phyloP scores from a whole-genome alignment of 2,329 filamentous ascomycete species.

The Teratosphaeria zuluensis region DNA sequence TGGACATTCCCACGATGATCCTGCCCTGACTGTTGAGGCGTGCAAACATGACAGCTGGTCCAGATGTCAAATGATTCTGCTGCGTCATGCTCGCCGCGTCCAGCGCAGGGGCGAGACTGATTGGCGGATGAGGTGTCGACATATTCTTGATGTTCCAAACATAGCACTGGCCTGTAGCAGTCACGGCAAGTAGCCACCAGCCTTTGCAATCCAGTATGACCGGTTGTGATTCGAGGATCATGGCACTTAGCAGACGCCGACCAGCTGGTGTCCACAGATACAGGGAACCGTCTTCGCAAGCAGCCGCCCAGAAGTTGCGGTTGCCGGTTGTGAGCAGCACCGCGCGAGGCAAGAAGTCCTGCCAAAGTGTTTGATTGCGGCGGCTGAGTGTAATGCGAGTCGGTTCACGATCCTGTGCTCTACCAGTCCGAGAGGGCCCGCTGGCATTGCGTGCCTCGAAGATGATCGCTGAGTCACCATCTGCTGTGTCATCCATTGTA shows the following conservation, averaged over 20 bases:
- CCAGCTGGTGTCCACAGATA: slow-evolving; percentile 91
- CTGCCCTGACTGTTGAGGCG: slow-evolving; percentile 81
- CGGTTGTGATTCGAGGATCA: slow-evolving; percentile 83
- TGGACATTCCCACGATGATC: slow-evolving; percentile 81
- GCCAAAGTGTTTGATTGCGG: slow-evolving; percentile 74
- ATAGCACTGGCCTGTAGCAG: slow-evolving; percentile 77
- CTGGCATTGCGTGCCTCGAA: slow-evolving; percentile 79
- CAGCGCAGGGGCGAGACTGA: slow-evolving; percentile 79
- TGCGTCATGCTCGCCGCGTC: slow-evolving; percentile 76
- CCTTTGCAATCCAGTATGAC: slow-evolving; percentile 87
- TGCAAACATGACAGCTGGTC: slow-evolving; percentile 79
- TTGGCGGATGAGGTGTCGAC: slow-evolving; percentile 68
- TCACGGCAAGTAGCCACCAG: slow-evolving; percentile 83
- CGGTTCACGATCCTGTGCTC: slow-evolving; percentile 62
- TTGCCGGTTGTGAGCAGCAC: slow-evolving; percentile 89
- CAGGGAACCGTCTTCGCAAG: slow-evolving; percentile 83
- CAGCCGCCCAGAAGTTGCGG: slow-evolving; percentile 81
- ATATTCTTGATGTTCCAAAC: slow-evolving; percentile 88
- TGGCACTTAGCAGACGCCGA: slow-evolving; percentile 70
- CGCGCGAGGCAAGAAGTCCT: slow-evolving; percentile 80
- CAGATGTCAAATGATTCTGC: slow-evolving; percentile 66
- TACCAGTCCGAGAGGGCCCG: slow-evolving; percentile 48
- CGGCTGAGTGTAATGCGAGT: slow-evolving; percentile 74
- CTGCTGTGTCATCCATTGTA: slow-evolving; percentile 31
- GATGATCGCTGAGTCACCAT: slow-evolving; percentile 56